These are phyloP conservation scores for Colletotrichum horii DNA, from an alignment of 2,329 filamentous ascomycete genomes.

Conservation along the genomic window DNA sequence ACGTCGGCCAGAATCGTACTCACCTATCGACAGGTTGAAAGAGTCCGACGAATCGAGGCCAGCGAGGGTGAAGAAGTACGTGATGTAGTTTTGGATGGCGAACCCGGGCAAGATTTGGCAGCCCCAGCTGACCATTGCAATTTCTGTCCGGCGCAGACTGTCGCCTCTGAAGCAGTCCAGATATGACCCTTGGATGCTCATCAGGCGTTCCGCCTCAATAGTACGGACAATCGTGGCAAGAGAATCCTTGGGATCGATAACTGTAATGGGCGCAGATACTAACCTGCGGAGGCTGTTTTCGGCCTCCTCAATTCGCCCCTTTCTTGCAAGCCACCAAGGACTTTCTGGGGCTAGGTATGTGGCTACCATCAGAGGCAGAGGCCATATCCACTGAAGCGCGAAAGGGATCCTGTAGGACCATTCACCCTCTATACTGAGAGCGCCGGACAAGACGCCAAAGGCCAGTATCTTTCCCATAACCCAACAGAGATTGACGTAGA, in stretches of 20 bases:
- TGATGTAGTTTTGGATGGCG: conserved; percentile 36
- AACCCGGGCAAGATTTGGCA: conserved; percentile 43
- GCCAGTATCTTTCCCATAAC: conserved; percentile 46
- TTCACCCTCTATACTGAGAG: conserved; percentile 33
- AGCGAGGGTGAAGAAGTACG: conserved; percentile 48
- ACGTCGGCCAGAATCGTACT: neutral
- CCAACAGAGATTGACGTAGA: conserved; percentile 48
- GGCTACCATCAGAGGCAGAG: conserved; percentile 33
- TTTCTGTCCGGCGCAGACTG: conserved; percentile 45
- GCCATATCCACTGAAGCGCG: conserved; percentile 43
- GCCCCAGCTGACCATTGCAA: conserved; percentile 43
- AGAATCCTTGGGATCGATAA: neutral
- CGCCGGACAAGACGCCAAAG: conserved; percentile 41
- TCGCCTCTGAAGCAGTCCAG: conserved; percentile 47
- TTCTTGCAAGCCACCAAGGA: conserved; percentile 41
- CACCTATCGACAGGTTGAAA: neutral
- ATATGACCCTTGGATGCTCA: conserved; percentile 52
- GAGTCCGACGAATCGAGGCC: conserved; percentile 25
- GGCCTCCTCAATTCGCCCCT: conserved; percentile 51
- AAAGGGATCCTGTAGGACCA: conserved; percentile 35
- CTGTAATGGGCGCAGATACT: conserved; percentile 31
- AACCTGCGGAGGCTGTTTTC: conserved; percentile 43
- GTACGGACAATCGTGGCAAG: neutral
- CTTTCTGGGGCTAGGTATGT: conserved; percentile 39
- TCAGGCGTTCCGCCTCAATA: conserved; percentile 35